Conservation (phyloP, 176 grass and related monocot genomes). For the Elaeis guineensis region DNA sequence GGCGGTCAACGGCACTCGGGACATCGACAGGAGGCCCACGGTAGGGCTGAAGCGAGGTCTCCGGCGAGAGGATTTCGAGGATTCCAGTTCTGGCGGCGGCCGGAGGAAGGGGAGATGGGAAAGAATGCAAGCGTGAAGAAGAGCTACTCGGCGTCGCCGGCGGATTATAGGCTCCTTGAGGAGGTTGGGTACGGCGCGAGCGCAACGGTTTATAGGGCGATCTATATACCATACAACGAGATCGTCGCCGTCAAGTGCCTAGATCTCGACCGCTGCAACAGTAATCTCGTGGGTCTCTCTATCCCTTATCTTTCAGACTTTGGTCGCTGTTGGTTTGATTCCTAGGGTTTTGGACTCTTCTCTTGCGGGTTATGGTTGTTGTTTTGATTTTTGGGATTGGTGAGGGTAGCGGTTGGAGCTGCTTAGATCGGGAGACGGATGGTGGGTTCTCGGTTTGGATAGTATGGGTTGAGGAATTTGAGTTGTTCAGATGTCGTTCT, state of each 20-base stretch:
- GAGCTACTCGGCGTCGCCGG: slow-evolving; percentile 45
- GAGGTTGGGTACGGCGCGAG: slow-evolving; percentile 91
- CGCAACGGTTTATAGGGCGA: slow-evolving; percentile 79
- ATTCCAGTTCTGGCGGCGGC: slow-evolving; percentile 4
- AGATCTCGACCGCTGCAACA: slow-evolving; percentile 99
- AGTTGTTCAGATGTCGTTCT: too few relatives aligned
- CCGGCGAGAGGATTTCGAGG: not conserved
- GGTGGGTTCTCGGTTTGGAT: too few relatives aligned
- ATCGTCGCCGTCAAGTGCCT: slow-evolving; percentile 90
- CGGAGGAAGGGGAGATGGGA: slow-evolving; percentile 16
- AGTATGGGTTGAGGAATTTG: too few relatives aligned
- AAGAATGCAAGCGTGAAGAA: slow-evolving; percentile 23
- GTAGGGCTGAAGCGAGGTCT: slow-evolving; percentile 24
- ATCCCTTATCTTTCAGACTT: too few relatives aligned
- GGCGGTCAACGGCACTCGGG: slow-evolving; percentile 27
- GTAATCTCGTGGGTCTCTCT: slow-evolving; percentile 53
- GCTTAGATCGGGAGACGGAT: too few relatives aligned
- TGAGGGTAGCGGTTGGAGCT: too few relatives aligned
- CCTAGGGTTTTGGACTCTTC: too few relatives aligned
- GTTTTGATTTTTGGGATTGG: too few relatives aligned
- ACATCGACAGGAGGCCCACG: too few relatives aligned
- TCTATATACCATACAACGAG: slow-evolving; percentile 56
- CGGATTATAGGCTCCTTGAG: slow-evolving; percentile 66
- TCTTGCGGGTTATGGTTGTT: too few relatives aligned
- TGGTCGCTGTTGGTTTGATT: too few relatives aligned